Evolutionary conservation across 1,284 basidiomycete species (phyloP).

Genomic region (Polyporus tsugae): DNA sequence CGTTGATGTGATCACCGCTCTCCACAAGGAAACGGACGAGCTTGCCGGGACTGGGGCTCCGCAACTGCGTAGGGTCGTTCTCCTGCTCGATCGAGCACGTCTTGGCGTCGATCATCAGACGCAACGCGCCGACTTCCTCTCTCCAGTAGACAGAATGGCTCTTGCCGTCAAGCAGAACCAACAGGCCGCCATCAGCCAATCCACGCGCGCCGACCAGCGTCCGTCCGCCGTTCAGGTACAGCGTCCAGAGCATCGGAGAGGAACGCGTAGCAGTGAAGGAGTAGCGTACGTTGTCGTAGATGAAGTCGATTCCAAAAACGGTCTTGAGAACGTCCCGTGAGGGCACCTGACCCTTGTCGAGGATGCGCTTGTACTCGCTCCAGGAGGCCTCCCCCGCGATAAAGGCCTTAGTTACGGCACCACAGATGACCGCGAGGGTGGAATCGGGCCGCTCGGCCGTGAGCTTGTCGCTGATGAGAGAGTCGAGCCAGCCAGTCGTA

Average conservation of each 20-base stretch:
- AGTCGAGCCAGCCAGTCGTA: conserved; percentile 99
- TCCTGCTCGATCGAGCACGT: conserved; percentile 99
- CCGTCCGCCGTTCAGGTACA: conserved; percentile 95
- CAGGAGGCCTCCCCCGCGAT: conserved; percentile 90
- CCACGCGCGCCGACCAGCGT: conserved; percentile 91
- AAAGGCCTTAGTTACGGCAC: conserved; percentile 97
- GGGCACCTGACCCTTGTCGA: conserved; percentile 99
- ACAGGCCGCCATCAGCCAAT: conserved; percentile 94
- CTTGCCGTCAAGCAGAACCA: conserved; percentile 91
- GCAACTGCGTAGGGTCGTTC: conserved; percentile 97
- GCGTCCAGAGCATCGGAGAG: conserved; percentile 88
- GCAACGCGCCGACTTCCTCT: conserved; percentile 95
- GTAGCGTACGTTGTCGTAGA: conserved; percentile 96
- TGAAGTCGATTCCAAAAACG: conserved; percentile 97
- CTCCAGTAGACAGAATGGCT: conserved; percentile 99
- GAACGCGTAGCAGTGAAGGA: conserved; percentile 96
- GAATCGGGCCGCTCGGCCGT: conserved; percentile 96
- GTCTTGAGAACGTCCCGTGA: conserved; percentile 95
- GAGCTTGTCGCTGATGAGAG: conserved; percentile 94
- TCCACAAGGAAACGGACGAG: conserved; percentile 95
- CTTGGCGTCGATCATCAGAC: conserved; percentile 96
- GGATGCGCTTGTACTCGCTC: conserved; percentile 92
- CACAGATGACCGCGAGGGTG: conserved; percentile 94
- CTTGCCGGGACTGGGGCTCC: conserved; percentile 97
- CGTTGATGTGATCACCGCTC: conserved; percentile 95